Base-by-base conservation (phyloP, 192 early-diverging fungal species). In the Umbelopsis vinacea region DNA sequence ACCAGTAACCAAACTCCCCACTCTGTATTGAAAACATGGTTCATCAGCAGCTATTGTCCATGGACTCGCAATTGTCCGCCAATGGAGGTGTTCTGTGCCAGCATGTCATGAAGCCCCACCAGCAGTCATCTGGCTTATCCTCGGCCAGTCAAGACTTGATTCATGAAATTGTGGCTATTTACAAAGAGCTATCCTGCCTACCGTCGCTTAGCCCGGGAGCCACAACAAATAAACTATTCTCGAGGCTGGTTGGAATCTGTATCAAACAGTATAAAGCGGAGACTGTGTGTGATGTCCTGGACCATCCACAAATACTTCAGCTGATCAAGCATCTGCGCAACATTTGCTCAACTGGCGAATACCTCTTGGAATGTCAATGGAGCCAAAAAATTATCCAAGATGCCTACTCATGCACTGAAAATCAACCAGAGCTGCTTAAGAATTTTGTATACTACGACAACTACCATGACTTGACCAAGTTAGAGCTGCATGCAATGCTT, bases 381-480 rank as follows among this genome's bases (percentile, higher is more conserved):
- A 45, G 48, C 17, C 52, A 47, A n/a, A 14, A 60, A 8, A 14
- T 77, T 1, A 52, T 46, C 0, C 10, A 46, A 2, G 21, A 45
- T 10, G 22, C 63, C 12, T 22, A 50, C 0, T 19, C 35, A 6
- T 21, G 38, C 17, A 26, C 17, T 4, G 19, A 1, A 15, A 22
- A 35, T 2, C 33, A 26, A 24, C 24, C 37, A 1, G 22, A 63
- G 15, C 57, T 35, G 43, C 53, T 73, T n/a, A 33, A 60, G 21
- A 52, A 40, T 6, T 78, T 78, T 50, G 57, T 71, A 12, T 78
- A 78, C 22, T 70, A 74, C 46, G 46, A 74, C 15, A 78, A 78
- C 14, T 78, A 78, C 23, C 12, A 67, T 5, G 72, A 70, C 5
- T 40, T 78, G 48, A 63, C 72, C 14, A 47, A 57, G 4, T 21